These are phyloP conservation scores for Acephala macrosclerotiorum DNA, from an alignment of 2,329 filamentous ascomycete genomes.

Conservation along the genomic window DNA sequence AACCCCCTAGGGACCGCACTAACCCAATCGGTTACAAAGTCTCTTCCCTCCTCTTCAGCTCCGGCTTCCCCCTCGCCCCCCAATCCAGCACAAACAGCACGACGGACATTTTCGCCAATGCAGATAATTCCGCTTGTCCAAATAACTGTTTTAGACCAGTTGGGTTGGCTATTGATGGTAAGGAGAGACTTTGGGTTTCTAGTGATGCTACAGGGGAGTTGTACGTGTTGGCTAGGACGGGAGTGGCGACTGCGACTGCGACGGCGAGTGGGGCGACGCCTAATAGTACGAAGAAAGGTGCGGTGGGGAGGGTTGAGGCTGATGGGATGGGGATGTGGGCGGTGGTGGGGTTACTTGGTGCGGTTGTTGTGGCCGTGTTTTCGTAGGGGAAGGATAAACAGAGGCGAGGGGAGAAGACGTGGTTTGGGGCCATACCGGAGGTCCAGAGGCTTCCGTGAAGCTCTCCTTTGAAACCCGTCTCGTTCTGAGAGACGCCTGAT, in stretches of 20 bases:
- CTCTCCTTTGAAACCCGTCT: no score
- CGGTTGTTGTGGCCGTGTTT: not conserved
- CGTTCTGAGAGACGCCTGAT: no score
- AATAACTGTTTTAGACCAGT: slow-evolving; percentile 68
- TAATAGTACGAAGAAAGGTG: slow-evolving; percentile 12
- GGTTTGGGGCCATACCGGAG: no score
- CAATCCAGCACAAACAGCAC: slow-evolving; percentile 55
- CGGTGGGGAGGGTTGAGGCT: not conserved
- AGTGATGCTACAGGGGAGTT: slow-evolving; percentile 65
- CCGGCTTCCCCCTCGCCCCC: slow-evolving; percentile 51
- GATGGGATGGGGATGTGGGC: not conserved
- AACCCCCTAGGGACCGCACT: slow-evolving; percentile 60
- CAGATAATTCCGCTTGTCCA: slow-evolving; percentile 60
- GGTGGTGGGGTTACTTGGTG: not conserved
- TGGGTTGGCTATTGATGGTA: slow-evolving; percentile 58
- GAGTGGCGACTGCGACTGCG: slow-evolving; percentile 14
- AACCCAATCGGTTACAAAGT: slow-evolving; percentile 57
- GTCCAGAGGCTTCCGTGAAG: no score
- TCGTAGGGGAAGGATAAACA: no score
- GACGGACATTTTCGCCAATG: slow-evolving; percentile 62
- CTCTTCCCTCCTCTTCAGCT: slow-evolving; percentile 52
- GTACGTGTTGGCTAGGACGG: slow-evolving; percentile 55
- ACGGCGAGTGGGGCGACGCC: slow-evolving; percentile 14
- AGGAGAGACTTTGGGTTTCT: slow-evolving; percentile 29
- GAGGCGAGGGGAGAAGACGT: no score